A percentile compares a stretch with the other conserved stretches of the same genome.
phyloP scores from a whole-genome alignment of 495 filamentous ascomycete species.

The Niebla homalea region DNA sequence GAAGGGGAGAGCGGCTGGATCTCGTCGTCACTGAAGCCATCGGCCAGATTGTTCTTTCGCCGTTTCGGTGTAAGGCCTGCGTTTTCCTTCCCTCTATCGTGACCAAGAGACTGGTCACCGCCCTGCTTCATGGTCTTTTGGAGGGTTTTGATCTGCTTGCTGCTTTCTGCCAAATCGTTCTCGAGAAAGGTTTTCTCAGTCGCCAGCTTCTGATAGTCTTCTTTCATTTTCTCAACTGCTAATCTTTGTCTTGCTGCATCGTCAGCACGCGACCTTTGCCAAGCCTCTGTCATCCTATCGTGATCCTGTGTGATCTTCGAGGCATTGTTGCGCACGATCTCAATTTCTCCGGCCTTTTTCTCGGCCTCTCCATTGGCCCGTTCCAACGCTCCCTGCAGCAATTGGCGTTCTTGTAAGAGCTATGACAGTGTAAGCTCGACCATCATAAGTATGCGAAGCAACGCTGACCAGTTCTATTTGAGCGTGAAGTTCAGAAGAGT shows the following conservation, averaged over 20 bases:
- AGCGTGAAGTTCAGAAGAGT: constrained; percentile 6
- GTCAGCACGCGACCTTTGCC: constrained; percentile 43
- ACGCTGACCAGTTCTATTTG: constrained; percentile 25
- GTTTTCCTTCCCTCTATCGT: constrained; percentile 8
- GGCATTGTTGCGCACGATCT: constrained; percentile 53
- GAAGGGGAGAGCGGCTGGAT: constrained; percentile 45
- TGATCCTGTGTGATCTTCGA: constrained; percentile 40
- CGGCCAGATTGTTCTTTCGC: constrained; percentile 40
- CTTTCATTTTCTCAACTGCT: constrained; percentile 41
- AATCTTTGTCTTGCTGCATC: constrained; percentile 39
- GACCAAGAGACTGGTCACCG: constrained; percentile 17
- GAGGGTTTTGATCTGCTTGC: constrained; percentile 33
- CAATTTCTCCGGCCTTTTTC: constrained; percentile 51
- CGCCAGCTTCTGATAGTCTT: constrained; percentile 45
- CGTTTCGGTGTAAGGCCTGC: constrained; percentile 47
- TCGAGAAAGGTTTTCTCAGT: constrained; percentile 53
- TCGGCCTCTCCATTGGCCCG: constrained; percentile 35
- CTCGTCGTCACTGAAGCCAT: constrained; percentile 65
- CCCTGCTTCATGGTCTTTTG: constrained; percentile 30
- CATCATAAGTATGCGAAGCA: neutral
- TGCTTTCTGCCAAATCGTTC: constrained; percentile 50
- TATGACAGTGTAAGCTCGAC: constrained; percentile 14
- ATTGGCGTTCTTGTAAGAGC: constrained; percentile 41
- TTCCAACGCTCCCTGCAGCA: constrained; percentile 32
- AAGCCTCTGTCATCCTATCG: constrained; percentile 36